Evolutionary conservation across 1,284 basidiomycete species (phyloP), one percentile per base, ranked within the genome.

Genomic region (Leccinum griseonigrum): DNA sequence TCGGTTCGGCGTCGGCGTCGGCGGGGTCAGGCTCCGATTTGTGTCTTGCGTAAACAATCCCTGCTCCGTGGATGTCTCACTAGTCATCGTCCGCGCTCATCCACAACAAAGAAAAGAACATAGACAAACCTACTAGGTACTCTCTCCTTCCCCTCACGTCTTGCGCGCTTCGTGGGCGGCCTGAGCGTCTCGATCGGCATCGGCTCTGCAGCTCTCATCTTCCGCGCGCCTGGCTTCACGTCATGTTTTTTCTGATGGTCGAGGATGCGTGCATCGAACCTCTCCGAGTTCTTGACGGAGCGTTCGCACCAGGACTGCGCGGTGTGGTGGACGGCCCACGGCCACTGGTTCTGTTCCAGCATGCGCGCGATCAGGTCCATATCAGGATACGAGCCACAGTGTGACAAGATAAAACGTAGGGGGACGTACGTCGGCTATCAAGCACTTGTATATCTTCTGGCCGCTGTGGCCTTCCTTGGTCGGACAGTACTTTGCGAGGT

Each of bases 261-360:
- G 43, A 54, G 63, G 43, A 88, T 85, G 16, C 40, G 53, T 9
- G 3, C 22, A 66, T 88, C 80, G 54, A 85, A 85, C 0, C 59
- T 43, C 0, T 62, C 66, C 43, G 73, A 32, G 53, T 85, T 74
- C 60, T 77, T 83, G 52, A 67, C 67, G 64, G 86, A 87, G 28
- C 78, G 79, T 52, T 83, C 76, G 10, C 83, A 77, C 85, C 85
- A 87, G 3, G 82, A 83, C 14, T 78, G 75, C 81, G 78, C 83
- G 0, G 83, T 31, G 66, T 86, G 85, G 3, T 70, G 69, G 3
- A 55, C 62, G 14, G 78, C 70, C 83, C 82, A 85, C 2, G 73
- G 69, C 80, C 81, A 85, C 56, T 65, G 2, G 0, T 40, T 28
- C 0, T 46, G 0, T 11, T 56, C 55, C 70, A 74, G n/a, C 6